A percentile compares a stretch with the other conserved stretches of the same genome.
These are phyloP conservation scores for Nicotiana tomentosiformis DNA, from an alignment of 257 asterid genomes.

Conservation along the genomic window DNA sequence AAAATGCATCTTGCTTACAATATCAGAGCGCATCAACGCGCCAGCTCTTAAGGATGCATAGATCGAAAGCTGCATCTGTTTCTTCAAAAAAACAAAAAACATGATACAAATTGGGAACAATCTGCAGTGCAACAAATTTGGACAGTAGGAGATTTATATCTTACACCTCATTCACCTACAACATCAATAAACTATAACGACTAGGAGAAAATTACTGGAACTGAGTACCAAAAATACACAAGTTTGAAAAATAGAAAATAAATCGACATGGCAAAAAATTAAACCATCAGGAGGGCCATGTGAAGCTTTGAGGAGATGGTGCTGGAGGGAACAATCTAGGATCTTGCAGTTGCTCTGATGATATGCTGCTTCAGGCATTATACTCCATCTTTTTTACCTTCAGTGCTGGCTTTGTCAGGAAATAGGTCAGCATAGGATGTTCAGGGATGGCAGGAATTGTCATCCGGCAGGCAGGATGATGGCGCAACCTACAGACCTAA, in stretches of 20 bases:
- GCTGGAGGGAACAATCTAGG: background rate
- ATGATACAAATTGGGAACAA: background rate
- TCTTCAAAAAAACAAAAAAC: background rate
- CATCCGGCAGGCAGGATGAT: constrained; percentile 12
- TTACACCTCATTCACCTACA: background rate
- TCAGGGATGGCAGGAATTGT: constrained; percentile 7
- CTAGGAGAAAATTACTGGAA: background rate
- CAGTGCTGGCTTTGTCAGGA: constrained; percentile 8
- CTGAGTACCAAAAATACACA: background rate
- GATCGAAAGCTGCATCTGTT: background rate
- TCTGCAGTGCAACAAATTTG: background rate
- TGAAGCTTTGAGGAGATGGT: background rate
- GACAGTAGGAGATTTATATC: background rate
- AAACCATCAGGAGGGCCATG: background rate
- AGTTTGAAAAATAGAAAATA: background rate
- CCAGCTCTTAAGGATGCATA: background rate
- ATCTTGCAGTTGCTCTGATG: background rate
- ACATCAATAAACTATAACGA: background rate
- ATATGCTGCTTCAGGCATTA: background rate
- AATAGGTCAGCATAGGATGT: background rate
- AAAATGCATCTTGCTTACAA: background rate
- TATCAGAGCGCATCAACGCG: background rate
- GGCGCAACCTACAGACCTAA: constrained; percentile 15
- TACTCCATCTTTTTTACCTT: background rate
- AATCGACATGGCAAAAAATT: background rate